phyloP scores from a whole-genome alignment of 352 stramenopile species.

The Aphanomyces cochlioides region DNA sequence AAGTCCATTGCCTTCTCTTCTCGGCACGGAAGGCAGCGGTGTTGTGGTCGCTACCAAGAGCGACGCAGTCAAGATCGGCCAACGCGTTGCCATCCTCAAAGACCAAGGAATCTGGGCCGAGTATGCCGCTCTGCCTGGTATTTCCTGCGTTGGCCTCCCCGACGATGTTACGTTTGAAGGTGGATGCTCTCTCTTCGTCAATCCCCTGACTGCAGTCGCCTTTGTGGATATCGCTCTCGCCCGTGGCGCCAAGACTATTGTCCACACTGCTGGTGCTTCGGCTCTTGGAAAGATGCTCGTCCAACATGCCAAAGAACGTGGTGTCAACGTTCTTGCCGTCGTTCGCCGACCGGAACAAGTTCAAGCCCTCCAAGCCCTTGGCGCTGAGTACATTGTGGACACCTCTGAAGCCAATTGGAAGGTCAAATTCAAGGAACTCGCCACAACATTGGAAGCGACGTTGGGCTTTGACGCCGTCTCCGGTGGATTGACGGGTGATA shows the following conservation, averaged over 20 bases:
- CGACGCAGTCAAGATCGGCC: conserved; percentile 27
- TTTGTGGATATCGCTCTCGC: conserved; percentile 35
- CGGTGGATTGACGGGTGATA: too few relatives aligned
- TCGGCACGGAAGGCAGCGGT: conserved; percentile 32
- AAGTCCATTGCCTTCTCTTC: conserved; percentile 14
- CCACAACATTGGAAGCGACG: too few relatives aligned
- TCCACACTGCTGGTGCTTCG: conserved; percentile 35
- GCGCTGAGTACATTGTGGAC: too few relatives aligned
- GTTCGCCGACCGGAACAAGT: too few relatives aligned
- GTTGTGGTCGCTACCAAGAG: conserved; percentile 31
- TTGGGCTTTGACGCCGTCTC: too few relatives aligned
- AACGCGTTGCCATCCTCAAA: conserved; percentile 28
- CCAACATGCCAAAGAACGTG: not conserved
- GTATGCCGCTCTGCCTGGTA: conserved; percentile 26
- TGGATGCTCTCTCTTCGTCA: conserved; percentile 32
- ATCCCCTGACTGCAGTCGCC: conserved; percentile 32
- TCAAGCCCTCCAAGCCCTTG: too few relatives aligned
- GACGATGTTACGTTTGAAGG: conserved; percentile 30
- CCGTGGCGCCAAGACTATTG: conserved; percentile 31
- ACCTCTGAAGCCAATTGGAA: too few relatives aligned
- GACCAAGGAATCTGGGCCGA: conserved; percentile 32
- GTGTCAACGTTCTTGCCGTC: too few relatives aligned
- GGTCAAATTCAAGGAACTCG: too few relatives aligned
- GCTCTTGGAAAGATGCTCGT: conserved; percentile 35
- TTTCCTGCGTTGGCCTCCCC: conserved; percentile 23